A percentile compares a stretch with the other conserved stretches of the same genome.
Conservation (phyloP, 495 filamentous ascomycete genomes). For the Penicilliopsis zonata region DNA sequence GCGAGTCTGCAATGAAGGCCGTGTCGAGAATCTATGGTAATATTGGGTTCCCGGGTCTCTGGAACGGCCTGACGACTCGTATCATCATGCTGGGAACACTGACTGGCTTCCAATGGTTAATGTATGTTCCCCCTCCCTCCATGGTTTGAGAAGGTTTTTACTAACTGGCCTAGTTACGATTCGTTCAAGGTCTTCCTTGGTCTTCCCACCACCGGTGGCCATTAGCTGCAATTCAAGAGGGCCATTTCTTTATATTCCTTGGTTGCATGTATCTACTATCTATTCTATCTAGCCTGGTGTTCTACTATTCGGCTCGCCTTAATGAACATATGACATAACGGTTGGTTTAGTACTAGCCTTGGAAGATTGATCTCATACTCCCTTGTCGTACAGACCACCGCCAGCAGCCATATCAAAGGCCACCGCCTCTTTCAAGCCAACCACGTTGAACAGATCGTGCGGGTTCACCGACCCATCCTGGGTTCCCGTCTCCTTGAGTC, state of each 20-base stretch:
- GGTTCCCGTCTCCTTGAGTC: slow-evolving; percentile 1
- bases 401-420: slow-evolving; percentile 43
- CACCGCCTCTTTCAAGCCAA: slow-evolving; percentile 46
- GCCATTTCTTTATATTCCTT: slow-evolving; percentile 1
- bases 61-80: slow-evolving; percentile 56
- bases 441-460: slow-evolving; percentile 43
- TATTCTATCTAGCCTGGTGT: not conserved
- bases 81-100: slow-evolving; percentile 55
- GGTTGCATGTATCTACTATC: slow-evolving; percentile 1
- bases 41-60: slow-evolving; percentile 56
- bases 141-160: slow-evolving; percentile 4
- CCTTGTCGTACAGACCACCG: slow-evolving; percentile 13
- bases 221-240: too few relatives aligned
- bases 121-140: slow-evolving; percentile 24
- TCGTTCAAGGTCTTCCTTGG: slow-evolving; percentile 66
- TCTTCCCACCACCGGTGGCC: slow-evolving; percentile 53
- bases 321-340: too few relatives aligned
- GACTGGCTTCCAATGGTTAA: slow-evolving; percentile 67
- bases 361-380: too few relatives aligned
- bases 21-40: slow-evolving; percentile 59
- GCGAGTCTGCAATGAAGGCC: slow-evolving; percentile 49
- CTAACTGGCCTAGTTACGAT: slow-evolving; percentile 39
- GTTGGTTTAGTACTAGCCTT: too few relatives aligned
- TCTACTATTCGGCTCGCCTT: too few relatives aligned
- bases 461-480: slow-evolving; percentile 22